Base-by-base conservation (phyloP, 139 green algal genomes). In the Asterochloris sp. region DNA sequence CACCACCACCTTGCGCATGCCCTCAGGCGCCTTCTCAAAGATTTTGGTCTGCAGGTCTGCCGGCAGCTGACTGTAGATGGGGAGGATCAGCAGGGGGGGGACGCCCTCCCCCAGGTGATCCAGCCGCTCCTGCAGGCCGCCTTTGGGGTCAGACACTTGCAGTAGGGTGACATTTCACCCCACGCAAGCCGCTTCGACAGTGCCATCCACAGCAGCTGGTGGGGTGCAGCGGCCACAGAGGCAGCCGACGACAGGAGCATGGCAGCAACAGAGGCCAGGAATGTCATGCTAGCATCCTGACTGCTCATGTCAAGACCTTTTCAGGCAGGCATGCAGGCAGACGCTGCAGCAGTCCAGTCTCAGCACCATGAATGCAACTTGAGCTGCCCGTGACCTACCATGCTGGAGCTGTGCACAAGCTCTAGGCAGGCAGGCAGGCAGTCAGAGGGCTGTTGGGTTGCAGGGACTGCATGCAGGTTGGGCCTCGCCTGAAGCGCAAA, bases 41-140 rank as follows among this genome's bases (percentile, higher is more conserved):
- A 99, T 99, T 87, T 98, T 98, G 82, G 96, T 94, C 89, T 95
- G 95, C 75, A 95, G 91, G 87, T 96, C 97, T 12, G 91, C 86
- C 19, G 96, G 95, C 86, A 98, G 92, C 85, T 98, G 94, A 12
- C 90, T 95, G 89, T 99, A 99, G 86, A 99, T 98, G 79, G 96
- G 96, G 73, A 99, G 90, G 83, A 99, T 96, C 78, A 97, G 87
- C 26, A 98, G 82, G 64, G 93, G 88, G 0, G 92, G 91, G 12
- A 95, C 91, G 15, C 85, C 89, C 67, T 94, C 89, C 0, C 89
- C 89, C 69, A 95, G 78, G 71, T 92, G 90, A 26, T 97, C 93
- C 76, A 98, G 86, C 62, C 92, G 87, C 86, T 97, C 93, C 87
- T 91, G 73, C 69, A 86, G 60, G 11, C 76, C 64, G 24, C 24